Conservation (phyloP, 805 yeast genomes). For the Candida manassasensis region DNA sequence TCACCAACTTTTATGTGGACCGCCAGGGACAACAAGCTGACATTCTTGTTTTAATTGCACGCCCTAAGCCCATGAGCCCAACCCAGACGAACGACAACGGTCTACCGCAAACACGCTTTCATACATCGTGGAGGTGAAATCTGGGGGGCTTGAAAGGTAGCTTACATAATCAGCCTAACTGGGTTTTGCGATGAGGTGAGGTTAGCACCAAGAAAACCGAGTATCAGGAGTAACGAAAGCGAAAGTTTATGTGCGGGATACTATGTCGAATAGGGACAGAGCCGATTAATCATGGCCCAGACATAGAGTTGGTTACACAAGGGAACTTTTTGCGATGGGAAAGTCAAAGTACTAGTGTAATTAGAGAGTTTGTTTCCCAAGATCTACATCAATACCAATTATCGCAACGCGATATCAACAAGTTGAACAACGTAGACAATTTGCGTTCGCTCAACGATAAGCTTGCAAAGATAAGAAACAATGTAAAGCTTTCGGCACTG, state of each 20-base stretch:
- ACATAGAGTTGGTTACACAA: background rate
- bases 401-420: slow-evolving; percentile 17
- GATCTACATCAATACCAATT: slow-evolving; percentile 8
- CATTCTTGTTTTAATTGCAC: too few species aligned
- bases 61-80: too few species aligned
- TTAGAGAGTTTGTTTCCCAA: slow-evolving; percentile 4
- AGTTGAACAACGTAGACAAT: slow-evolving; percentile 22
- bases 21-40: too few species aligned
- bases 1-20: too few species aligned
- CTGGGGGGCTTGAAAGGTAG: too few species aligned
- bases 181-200: too few species aligned
- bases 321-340: slow-evolving; percentile 9
- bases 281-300: slow-evolving; percentile 1
- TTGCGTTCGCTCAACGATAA: slow-evolving; percentile 24
- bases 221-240: too few species aligned
- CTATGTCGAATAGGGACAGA: slow-evolving; percentile 27
- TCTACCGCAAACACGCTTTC: too few species aligned
- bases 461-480: slow-evolving; percentile 23
- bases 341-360: slow-evolving; percentile 2
- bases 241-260: slow-evolving; percentile 55
- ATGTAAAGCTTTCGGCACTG: slow-evolving; percentile 18
- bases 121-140: too few species aligned
- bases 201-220: too few species aligned
- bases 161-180: too few species aligned
- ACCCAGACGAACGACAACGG: too few species aligned